Evolutionary conservation across 768 basidiomycete genomes (phyloP).

Genomic region (Leccinum subgranulosum): DNA sequence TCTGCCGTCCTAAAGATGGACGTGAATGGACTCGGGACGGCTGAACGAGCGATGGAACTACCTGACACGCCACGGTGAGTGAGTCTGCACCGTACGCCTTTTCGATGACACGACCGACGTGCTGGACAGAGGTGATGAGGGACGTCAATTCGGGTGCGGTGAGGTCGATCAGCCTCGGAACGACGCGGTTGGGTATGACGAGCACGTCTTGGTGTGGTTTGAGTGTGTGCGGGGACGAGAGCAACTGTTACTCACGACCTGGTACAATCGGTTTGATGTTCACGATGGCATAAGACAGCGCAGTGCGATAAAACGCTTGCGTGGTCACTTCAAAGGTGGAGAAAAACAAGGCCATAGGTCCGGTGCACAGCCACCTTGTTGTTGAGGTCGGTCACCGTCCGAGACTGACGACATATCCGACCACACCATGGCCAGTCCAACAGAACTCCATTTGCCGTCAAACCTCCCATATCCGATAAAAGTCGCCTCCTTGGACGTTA

Average conservation of each 20-base stretch:
- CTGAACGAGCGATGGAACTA: conserved; percentile 26
- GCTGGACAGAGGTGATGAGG: conserved; percentile 76
- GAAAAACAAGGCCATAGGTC: conserved; percentile 47
- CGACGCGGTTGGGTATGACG: conserved; percentile 54
- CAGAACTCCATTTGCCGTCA: conserved; percentile 72
- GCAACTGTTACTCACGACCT: conserved; percentile 66
- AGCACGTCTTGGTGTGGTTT: conserved; percentile 50
- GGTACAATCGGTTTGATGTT: conserved; percentile 94
- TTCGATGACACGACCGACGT: conserved; percentile 78
- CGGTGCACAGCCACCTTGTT: conserved; percentile 20
- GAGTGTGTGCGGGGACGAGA: not conserved
- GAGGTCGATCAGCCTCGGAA: conserved; percentile 56
- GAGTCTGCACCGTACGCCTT: conserved; percentile 77
- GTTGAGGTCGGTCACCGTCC: not conserved
- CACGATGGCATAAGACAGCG: conserved; percentile 80
- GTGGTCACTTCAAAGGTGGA: conserved; percentile 77
- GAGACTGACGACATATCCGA: conserved; percentile 11
- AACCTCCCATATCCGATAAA: conserved; percentile 86
- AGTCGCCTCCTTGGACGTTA: conserved; percentile 64
- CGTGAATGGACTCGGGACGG: conserved; percentile 1
- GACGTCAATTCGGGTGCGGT: conserved; percentile 68
- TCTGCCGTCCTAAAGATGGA: conserved; percentile 66
- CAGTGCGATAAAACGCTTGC: conserved; percentile 69
- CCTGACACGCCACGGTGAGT: conserved; percentile 90
- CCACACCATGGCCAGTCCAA: conserved; percentile 52